Conservation (phyloP, 805 yeast genomes). For the Nakazawaea ishiwadae region DNA sequence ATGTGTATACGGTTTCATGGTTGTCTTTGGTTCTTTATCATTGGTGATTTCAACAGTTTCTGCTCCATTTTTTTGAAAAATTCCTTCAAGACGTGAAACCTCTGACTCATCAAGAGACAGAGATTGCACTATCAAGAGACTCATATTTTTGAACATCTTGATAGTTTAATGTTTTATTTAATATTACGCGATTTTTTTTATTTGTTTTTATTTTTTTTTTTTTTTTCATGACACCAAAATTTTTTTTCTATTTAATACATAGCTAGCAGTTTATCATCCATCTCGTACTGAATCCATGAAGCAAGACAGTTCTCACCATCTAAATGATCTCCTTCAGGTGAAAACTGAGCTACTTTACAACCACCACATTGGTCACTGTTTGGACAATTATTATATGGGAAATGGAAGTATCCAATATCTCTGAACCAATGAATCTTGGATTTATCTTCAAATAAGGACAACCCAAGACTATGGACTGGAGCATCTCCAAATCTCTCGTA, state of each 20-base stretch:
- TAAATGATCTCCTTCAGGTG: slow-evolving; percentile 29
- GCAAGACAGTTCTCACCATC: slow-evolving; percentile 72
- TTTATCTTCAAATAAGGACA: slow-evolving; percentile 67
- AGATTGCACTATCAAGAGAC: slow-evolving; percentile 17
- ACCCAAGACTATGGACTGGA: slow-evolving; percentile 78
- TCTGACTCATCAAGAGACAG: slow-evolving; percentile 16
- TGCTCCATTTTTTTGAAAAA: slow-evolving; percentile 23
- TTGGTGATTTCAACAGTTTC: slow-evolving; percentile 16
- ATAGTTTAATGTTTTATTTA: neutral
- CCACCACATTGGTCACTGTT: slow-evolving; percentile 41
- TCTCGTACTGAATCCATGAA: slow-evolving; percentile 55
- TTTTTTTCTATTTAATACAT: neutral
- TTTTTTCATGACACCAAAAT: neutral
- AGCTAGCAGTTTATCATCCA: slow-evolving; percentile 16
- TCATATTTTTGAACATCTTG: slow-evolving; percentile 18
- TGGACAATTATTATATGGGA: slow-evolving; percentile 77
- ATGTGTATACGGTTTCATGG: slow-evolving; percentile 30
- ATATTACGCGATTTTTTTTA: neutral
- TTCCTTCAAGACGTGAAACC: slow-evolving; percentile 15
- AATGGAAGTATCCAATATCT: slow-evolving; percentile 73
- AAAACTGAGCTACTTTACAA: slow-evolving; percentile 8
- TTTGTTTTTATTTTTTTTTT: slow-evolving; percentile 1
- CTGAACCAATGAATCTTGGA: slow-evolving; percentile 77
- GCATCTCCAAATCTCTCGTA: slow-evolving; percentile 96
- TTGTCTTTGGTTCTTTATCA: slow-evolving; percentile 18